A percentile compares a stretch with the other conserved stretches of the same genome.
phyloP scores from a whole-genome alignment of 805 yeast genomes.

The Debaryomyces prosopidis region DNA sequence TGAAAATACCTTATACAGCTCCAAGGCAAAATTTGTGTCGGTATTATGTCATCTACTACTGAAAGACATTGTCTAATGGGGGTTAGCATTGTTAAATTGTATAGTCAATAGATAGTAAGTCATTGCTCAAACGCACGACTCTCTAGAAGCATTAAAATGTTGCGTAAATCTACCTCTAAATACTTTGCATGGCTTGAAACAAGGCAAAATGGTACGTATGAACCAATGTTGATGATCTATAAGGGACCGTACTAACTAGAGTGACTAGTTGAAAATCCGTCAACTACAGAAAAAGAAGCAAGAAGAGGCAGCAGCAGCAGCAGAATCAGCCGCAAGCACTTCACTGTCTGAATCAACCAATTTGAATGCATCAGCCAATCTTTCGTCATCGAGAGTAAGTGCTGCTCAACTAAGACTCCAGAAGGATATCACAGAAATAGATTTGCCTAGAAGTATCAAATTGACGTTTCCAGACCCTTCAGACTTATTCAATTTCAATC shows the following conservation, averaged over 20 bases:
- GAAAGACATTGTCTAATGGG: neutral
- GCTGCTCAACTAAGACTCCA: constrained; percentile 77
- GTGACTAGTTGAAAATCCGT: constrained; percentile 53
- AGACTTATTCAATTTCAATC: constrained; percentile 61
- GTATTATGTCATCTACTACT: neutral
- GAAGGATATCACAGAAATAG: constrained; percentile 71
- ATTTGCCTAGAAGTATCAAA: constrained; percentile 57
- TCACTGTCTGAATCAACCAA: neutral
- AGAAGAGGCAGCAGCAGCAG: constrained; percentile 40
- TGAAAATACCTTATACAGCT: neutral
- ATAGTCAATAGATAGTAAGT: neutral
- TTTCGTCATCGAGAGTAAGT: constrained; percentile 23
- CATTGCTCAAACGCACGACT: neutral
- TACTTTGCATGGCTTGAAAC: neutral
- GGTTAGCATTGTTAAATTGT: neutral
- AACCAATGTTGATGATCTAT: neutral
- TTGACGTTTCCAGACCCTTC: constrained; percentile 51
- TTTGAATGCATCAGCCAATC: neutral
- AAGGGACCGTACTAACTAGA: constrained; percentile 2
- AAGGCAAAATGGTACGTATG: constrained; percentile 8
- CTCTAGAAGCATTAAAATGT: neutral
- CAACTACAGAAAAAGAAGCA: constrained; percentile 58
- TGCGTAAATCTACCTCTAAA: neutral
- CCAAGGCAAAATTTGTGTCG: neutral
- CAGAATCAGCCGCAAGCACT: constrained; percentile 15